Evolutionary conservation across 768 basidiomycete species (phyloP).

Genomic region (Dendrothele bispora): DNA sequence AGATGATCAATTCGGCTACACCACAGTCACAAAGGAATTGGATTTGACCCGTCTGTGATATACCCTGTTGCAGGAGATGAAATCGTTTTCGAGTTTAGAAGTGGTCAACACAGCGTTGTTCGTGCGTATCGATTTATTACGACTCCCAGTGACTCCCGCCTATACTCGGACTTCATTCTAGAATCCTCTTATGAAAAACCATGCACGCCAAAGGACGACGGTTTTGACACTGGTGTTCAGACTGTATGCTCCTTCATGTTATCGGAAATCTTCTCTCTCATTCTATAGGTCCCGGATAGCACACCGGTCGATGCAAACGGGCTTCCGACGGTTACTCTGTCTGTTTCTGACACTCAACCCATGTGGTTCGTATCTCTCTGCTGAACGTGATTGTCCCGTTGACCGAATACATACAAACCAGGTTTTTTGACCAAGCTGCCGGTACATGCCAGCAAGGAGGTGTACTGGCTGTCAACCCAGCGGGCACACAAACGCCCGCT

Average conservation of each 20-base stretch:
- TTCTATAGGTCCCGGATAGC: conserved; percentile 26
- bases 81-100: conserved; percentile 37
- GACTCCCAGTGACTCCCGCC: neutral
- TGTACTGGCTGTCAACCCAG: conserved; percentile 38
- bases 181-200: conserved; percentile 39
- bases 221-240: conserved; percentile 33
- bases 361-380: conserved; percentile 25
- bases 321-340: conserved; percentile 28
- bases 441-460: conserved; percentile 37
- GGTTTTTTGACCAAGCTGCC: conserved; percentile 41
- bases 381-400: neutral
- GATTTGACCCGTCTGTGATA: conserved; percentile 42
- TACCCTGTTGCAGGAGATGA: conserved; percentile 32
- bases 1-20: neutral
- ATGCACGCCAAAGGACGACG: conserved; percentile 32
- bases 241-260: conserved; percentile 23
- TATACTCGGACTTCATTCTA: conserved; percentile 8
- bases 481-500: conserved; percentile 29
- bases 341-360: conserved; percentile 34
- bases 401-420: conserved; percentile 4
- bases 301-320: conserved; percentile 33
- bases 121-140: conserved; percentile 26
- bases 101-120: conserved; percentile 38
- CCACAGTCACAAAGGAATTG: conserved; percentile 37
- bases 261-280: conserved; percentile 1